Base-by-base conservation (phyloP, 1,284 basidiomycete genomes). In the Phlebopus sp. region DNA sequence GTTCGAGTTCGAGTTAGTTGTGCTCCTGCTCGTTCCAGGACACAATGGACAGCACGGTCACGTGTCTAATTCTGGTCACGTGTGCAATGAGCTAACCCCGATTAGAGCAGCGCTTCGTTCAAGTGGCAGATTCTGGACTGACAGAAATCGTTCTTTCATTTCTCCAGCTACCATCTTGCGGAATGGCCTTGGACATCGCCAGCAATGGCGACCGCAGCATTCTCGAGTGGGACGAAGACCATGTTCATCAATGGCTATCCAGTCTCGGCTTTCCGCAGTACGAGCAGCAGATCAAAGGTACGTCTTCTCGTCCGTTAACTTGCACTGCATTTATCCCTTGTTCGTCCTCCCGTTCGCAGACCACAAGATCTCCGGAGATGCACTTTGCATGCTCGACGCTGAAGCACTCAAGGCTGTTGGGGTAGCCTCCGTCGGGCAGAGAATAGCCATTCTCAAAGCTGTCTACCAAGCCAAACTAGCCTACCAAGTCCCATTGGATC, bases 291-390 rank as follows among this genome's bases (percentile, higher is more conserved):
- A 78, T 90, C 58, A 78, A 74, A 78, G 80, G 84, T 85, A 42
- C 43, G 51, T 49, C 37, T 51, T 55, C 27, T 47, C 30, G 18
- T 52, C 49, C 44, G 46, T 48, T 41, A 38, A 44, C 41, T 23
- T 3, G 30, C 38, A 6, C 37, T 21, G 6, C 40, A 37, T 41
- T 50, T n/a, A 29, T 38, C 36, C 13, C 32, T 54, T 57, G 32
- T 48, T 44, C 23, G 10, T 42, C 21, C 8, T 37, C 7, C 19
- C 27, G 10, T 17, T 17, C 15, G 13, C 63, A 95, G 94, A 94
- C 66, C 90, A 97, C 68, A 86, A 83, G 54, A 90, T 97, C 57
- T 86, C 87, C 5, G 94, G 94, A 46, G 92, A 96, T 56, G 84
- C 92, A 2, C 76, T 97, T 14, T 82, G 86, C 52, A 75, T 89